phyloP scores from a whole-genome alignment of 2,329 filamentous ascomycete species.

The Drechslera avenae region DNA sequence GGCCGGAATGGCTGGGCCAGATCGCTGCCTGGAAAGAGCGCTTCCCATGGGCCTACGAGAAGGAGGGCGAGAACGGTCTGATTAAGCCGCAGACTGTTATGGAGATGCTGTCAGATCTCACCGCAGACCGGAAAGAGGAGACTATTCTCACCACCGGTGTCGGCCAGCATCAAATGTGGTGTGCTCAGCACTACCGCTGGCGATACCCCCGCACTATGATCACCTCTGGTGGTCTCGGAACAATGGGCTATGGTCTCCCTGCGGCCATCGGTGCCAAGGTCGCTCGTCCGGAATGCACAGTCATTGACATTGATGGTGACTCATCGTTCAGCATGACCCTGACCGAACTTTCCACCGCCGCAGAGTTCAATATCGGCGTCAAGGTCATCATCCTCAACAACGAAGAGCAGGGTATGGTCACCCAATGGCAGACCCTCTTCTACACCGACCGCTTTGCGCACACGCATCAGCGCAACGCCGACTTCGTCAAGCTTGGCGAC shows the following conservation, averaged over 20 bases:
- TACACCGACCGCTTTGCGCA: constrained; percentile 93
- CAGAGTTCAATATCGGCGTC: constrained; percentile 94
- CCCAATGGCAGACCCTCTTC: constrained; percentile 97
- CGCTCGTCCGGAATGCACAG: constrained; percentile 76
- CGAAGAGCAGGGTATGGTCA: constrained; percentile 98
- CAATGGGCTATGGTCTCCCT: constrained; percentile 94
- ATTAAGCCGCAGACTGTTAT: constrained; percentile 97
- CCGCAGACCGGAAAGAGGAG: constrained; percentile 76
- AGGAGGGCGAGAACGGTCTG: constrained; percentile 71
- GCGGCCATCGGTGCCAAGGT: constrained; percentile 96
- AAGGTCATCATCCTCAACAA: constrained; percentile 97
- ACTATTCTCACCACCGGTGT: constrained; percentile 94
- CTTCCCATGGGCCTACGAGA: constrained; percentile 88
- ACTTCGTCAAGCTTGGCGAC: constrained; percentile 91
- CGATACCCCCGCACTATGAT: constrained; percentile 90
- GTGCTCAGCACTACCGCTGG: constrained; percentile 96
- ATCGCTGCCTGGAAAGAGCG: constrained; percentile 90
- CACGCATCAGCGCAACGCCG: constrained; percentile 93
- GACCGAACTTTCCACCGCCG: constrained; percentile 89
- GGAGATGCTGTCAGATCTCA: constrained; percentile 85
- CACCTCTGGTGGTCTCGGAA: constrained; percentile 92
- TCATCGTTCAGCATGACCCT: constrained; percentile 99
- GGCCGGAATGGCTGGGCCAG: constrained; percentile 86
- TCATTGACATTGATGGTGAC: constrained; percentile 96
- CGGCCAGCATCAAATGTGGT: constrained; percentile 99